These are phyloP conservation scores for Phytophthora capsici DNA, from an alignment of 352 stramenopile species.

Conservation along the genomic window DNA sequence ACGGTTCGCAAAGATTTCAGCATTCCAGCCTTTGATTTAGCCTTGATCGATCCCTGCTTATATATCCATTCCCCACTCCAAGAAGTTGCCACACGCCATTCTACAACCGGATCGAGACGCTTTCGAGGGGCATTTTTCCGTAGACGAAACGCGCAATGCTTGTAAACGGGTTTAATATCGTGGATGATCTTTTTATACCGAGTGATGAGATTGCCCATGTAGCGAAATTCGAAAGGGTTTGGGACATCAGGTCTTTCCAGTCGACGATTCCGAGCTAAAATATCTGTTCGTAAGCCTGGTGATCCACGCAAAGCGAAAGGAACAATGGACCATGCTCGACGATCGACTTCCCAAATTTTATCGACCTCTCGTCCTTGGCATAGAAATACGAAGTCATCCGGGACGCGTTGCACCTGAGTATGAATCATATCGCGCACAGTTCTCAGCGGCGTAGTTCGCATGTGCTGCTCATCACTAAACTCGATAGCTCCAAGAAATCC, in stretches of 20 bases:
- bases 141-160: conserved; percentile 42
- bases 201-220: conserved; percentile 64
- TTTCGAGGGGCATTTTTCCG: conserved; percentile 34
- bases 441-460: conserved; percentile 55
- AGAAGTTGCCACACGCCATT: conserved; percentile 59
- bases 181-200: conserved; percentile 69
- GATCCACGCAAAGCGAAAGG: conserved; percentile 67
- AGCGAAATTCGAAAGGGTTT: conserved; percentile 65
- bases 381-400: conserved; percentile 58
- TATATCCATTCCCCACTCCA: conserved; percentile 77
- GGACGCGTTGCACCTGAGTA: conserved; percentile 43
- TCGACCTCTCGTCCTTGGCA: conserved; percentile 59
- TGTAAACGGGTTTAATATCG: conserved; percentile 66
- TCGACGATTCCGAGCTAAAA: conserved; percentile 46
- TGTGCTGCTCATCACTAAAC: conserved; percentile 60
- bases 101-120: conserved; percentile 30
- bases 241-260: conserved; percentile 36
- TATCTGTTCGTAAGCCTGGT: conserved; percentile 46
- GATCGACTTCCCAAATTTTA: conserved; percentile 61
- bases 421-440: conserved; percentile 59
- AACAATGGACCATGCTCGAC: conserved; percentile 59
- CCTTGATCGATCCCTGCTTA: conserved; percentile 40
- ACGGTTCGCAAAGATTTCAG: conserved; percentile 49
- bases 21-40: conserved; percentile 43
- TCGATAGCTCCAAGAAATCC: conserved; percentile 66